These are phyloP conservation scores for Trametes elegans DNA, from an alignment of 768 basidiomycete genomes.

Conservation along the genomic window DNA sequence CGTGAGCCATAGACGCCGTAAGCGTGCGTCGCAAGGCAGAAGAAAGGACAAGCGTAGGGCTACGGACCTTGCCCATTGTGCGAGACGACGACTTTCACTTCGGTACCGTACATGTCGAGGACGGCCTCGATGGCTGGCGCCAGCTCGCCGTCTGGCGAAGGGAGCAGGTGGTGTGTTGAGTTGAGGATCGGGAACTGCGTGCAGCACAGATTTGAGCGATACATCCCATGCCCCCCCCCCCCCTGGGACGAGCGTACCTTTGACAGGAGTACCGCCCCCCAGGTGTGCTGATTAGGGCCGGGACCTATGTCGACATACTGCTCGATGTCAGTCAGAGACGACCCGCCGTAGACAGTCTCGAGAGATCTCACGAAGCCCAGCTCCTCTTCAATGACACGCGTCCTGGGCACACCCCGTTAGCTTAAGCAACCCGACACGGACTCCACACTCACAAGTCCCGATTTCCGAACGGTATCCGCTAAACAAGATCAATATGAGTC, in stretches of 20 bases:
- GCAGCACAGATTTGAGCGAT: too few relatives aligned
- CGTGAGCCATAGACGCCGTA: too few relatives aligned
- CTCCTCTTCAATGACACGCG: conserved; percentile 73
- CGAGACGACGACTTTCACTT: conserved; percentile 79
- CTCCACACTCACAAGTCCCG: conserved; percentile 64
- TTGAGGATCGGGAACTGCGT: conserved; percentile 82
- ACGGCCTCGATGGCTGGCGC: conserved; percentile 89
- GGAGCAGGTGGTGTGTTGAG: conserved; percentile 82
- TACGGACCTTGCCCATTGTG: conserved; percentile 86
- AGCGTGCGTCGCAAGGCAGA: too few relatives aligned
- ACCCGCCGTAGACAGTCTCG: too few relatives aligned
- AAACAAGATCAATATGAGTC: conserved; percentile 4
- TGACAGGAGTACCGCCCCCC: conserved; percentile 81
- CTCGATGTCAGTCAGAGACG: neutral
- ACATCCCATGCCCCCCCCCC: too few relatives aligned
- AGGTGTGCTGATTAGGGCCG: conserved; percentile 85
- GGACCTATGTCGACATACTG: conserved; percentile 89
- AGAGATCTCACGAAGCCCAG: conserved; percentile 66
- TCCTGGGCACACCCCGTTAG: conserved; percentile 41
- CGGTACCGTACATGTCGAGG: conserved; percentile 73
- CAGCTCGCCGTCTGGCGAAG: conserved; percentile 83
- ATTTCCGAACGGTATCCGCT: conserved; percentile 78
- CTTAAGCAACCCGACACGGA: neutral
- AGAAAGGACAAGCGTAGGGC: neutral
- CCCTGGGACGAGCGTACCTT: conserved; percentile 66